These are phyloP conservation scores for Picea abies DNA, from an alignment of 83 land plant species.

Conservation along the genomic window DNA sequence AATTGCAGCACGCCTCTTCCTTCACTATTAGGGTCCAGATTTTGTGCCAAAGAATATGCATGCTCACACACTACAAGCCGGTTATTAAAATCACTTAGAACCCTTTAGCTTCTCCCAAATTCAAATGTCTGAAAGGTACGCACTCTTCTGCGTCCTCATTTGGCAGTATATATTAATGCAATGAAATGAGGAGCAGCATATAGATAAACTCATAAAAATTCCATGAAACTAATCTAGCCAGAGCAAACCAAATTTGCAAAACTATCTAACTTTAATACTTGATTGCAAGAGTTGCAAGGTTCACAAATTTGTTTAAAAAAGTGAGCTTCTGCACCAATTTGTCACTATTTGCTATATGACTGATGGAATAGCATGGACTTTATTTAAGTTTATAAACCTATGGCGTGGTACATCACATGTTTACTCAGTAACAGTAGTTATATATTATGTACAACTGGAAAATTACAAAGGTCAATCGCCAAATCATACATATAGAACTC, in stretches of 20 bases:
- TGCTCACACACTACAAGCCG: conserved; percentile 71
- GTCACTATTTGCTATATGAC: too few species aligned
- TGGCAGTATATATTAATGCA: neutral
- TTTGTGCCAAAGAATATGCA: conserved; percentile 79
- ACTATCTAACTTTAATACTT: neutral
- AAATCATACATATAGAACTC: too few species aligned
- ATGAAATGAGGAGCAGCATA: neutral
- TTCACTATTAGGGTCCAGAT: conserved; percentile 77
- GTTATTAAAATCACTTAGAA: conserved; percentile 7
- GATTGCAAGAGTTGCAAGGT: neutral
- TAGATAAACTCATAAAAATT: neutral
- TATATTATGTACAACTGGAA: too few species aligned
- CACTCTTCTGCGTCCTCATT: neutral
- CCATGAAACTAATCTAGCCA: neutral
- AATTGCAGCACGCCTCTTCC: conserved; percentile 87
- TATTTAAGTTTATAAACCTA: too few species aligned
- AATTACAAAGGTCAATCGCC: too few species aligned
- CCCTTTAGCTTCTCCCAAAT: neutral
- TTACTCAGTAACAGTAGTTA: too few species aligned
- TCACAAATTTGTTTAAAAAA: neutral
- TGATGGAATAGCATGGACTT: too few species aligned
- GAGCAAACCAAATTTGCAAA: neutral
- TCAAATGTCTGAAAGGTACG: conserved; percentile 1
- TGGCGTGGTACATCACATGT: too few species aligned
- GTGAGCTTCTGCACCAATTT: neutral